Evolutionary conservation across 208 protist genomes (phyloP).

Genomic region (Leishmania aethiopica): DNA sequence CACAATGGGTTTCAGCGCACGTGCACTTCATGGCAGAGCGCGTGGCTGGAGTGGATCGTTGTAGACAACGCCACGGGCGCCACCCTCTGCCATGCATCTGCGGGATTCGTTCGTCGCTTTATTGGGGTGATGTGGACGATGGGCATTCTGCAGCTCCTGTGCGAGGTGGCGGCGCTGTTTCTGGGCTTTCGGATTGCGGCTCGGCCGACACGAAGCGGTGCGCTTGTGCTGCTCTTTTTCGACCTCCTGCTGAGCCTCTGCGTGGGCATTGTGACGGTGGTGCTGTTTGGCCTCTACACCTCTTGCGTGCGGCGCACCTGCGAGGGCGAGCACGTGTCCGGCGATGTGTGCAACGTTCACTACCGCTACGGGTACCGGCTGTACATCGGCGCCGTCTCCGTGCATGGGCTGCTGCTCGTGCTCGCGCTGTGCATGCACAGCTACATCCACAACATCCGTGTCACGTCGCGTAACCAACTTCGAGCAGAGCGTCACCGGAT

Average conservation of each 20-base stretch:
- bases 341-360: conserved; percentile 21
- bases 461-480: conserved; percentile 30
- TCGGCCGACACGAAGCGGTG: conserved; percentile 59
- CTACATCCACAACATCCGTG: conserved; percentile 52
- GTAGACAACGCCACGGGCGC: conserved; percentile 34
- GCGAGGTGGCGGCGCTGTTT: conserved; percentile 32
- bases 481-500: conserved; percentile 25
- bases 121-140: conserved; percentile 57
- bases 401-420: conserved; percentile 50
- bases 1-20: conserved; percentile 23
- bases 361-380: conserved; percentile 67
- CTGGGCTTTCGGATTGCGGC: conserved; percentile 33
- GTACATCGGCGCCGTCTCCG: conserved; percentile 48
- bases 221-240: conserved; percentile 34
- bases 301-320: conserved; percentile 52
- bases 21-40: conserved; percentile 36
- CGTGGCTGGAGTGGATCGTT: conserved; percentile 30
- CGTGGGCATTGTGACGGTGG: conserved; percentile 43
- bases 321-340: conserved; percentile 21
- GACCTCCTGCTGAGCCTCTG: conserved; percentile 32
- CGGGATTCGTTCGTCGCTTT: conserved; percentile 33
- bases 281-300: conserved; percentile 63
- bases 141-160: conserved; percentile 47
- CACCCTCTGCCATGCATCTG: conserved; percentile 43
- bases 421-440: conserved; percentile 61